Conservation (phyloP, 768 basidiomycete species). For the Imleria badia region DNA sequence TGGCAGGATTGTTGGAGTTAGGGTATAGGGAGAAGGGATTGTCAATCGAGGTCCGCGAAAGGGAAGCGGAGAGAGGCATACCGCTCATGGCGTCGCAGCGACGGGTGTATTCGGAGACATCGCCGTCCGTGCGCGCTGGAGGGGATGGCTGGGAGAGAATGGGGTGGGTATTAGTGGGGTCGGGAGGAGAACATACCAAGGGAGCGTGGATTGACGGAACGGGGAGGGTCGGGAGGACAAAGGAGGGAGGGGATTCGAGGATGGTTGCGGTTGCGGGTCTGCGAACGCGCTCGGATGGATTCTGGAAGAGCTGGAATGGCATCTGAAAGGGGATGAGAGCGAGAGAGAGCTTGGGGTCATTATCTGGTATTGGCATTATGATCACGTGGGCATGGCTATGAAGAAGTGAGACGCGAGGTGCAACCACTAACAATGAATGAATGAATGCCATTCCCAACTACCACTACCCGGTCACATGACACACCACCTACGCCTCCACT, state of each 20-base stretch:
- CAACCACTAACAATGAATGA: too few relatives aligned
- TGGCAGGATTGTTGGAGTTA: not conserved
- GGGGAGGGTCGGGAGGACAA: constrained; percentile 43
- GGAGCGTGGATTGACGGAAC: constrained; percentile 1
- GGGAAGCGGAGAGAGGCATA: constrained; percentile 12
- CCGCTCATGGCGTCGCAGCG: constrained; percentile 21
- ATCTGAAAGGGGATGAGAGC: constrained; percentile 30
- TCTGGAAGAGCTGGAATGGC: constrained; percentile 35
- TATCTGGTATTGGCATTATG: constrained; percentile 31
- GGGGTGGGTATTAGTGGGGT: not conserved
- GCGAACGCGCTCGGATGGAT: constrained; percentile 26
- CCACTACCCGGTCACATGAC: constrained; percentile 28
- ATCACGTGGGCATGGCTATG: constrained; percentile 20
- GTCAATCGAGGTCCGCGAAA: constrained; percentile 4
- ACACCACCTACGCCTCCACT: constrained; percentile 33
- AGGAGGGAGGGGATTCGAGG: constrained; percentile 37
- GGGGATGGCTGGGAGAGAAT: constrained; percentile 4
- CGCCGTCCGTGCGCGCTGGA: constrained; percentile 3
- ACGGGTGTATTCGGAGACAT: constrained; percentile 9
- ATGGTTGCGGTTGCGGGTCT: constrained; percentile 45
- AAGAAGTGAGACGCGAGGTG: too few relatives aligned
- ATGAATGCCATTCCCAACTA: constrained; percentile 15
- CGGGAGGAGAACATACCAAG: constrained; percentile 7
- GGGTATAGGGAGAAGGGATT: constrained; percentile 20
- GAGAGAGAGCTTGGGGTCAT: constrained; percentile 22